Evolutionary conservation across 1,284 basidiomycete species (phyloP), one percentile per base, ranked within the genome.

Genomic region (Pascua sp.): DNA sequence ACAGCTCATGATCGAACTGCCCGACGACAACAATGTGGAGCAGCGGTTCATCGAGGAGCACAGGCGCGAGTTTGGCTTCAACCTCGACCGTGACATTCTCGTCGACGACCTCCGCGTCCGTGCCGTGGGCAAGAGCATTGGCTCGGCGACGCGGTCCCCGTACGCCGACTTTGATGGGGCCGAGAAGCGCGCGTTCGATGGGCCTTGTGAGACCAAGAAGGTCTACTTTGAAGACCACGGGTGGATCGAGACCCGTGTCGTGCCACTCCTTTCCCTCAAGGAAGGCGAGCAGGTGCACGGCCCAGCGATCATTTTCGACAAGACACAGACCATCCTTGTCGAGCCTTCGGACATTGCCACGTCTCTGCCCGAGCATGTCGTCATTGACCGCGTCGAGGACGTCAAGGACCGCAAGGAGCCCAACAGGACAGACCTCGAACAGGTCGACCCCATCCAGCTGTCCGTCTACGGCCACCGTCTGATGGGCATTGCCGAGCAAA

Each of bases 391-490:
- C 8, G 63, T 64, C n/a, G 63, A 67, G n/a, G 58, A 67, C 41
- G 56, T 61, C 42, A 60, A 57, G 1, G 56, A 42, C 32, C 51
- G 54, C 44, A 55, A 51, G 44, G 56, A 59, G 49, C 32, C 39
- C 17, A 57, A 64, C 39, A 37, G 59, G 36, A 52, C 46, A 2
- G 64, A 70, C 42, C 59, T 61, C 13, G 63, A 69, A 38, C 55
- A 69, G 53, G 69, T 73, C 18, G 80, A 82, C 59, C 80, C 80
- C 1, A 78, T 82, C 55, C 70, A 81, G 55, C 75, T 82, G 12
- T 80, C 79, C 8, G 74, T 82, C 11, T 82, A 81, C 64, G 80
- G 79, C 38, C 80, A 81, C 64, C 72, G 81, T 42, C 78, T 80
- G 61, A 80, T 79, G 74, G 71, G 74, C 36, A 76, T 80, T 44